Base-by-base conservation (phyloP, 2,329 filamentous ascomycete genomes). In the Colletotrichum siamense region DNA sequence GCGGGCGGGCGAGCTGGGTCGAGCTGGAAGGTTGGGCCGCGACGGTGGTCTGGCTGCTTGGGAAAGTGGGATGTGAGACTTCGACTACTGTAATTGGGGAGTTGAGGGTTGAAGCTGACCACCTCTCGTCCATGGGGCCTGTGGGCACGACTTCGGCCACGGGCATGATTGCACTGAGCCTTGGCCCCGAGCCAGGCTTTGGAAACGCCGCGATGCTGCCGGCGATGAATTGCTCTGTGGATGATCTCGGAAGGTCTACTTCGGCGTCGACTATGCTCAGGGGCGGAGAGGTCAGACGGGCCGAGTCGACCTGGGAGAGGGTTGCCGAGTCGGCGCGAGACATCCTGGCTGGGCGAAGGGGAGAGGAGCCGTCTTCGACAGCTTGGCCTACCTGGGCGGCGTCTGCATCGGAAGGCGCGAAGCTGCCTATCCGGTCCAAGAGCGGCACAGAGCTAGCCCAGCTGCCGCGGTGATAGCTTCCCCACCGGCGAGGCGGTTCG, bases 111-210 rank as follows among this genome's bases (percentile, higher is more conserved):
- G 77, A 76, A 28, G 66, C 72, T 16, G 77, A 78, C 73, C 77
- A 77, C 36, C 76, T 69, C 59, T 78, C 76, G 15, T 73, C 76
- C 16, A 49, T 9, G 2, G 66, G 55, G 12, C 55, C 9, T 16
- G 57, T 66, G 6, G 76, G 85, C 26, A 84, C 77, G n/a, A 87
- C 78, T 28, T 86, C 81, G 16, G 82, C 81, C 3, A 87, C 84
- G 4, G 86, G 85, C 82, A 88, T 85, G 57, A 89, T 83, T 39
- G 83, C 80, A 30, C 82, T 83, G 26, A 87, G 79, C 7, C 81
- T 82, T 15, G 79, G 77, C n/a, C 55, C 55, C 12, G 66, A 70
- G 12, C 73, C 74, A 9, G 63, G 67, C 26, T 69, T 70, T 16
- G 67, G 69, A 4, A 67, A 70, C 32, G 74, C 67, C 5, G 62